Evolutionary conservation across 495 filamentous ascomycete species (phyloP).

Genomic region (Thermothielavioides terrestris): DNA sequence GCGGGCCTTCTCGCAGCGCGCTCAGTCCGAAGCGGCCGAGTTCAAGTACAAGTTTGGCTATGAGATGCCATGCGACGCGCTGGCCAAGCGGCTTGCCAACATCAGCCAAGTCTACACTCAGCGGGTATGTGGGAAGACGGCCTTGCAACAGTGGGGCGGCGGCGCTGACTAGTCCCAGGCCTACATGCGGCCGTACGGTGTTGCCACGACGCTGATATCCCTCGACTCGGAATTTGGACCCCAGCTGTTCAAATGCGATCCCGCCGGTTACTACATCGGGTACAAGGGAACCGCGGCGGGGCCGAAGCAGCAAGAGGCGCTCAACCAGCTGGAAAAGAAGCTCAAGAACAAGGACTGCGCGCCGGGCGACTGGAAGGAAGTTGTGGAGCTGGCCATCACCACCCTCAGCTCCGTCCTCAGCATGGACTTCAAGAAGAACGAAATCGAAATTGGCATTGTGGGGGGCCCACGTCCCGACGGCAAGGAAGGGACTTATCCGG

Average conservation of each 20-base stretch:
- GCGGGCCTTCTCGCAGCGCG: slow-evolving; percentile 80
- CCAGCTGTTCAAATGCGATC: slow-evolving; percentile 98
- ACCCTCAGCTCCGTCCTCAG: slow-evolving; percentile 91
- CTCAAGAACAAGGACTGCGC: slow-evolving; percentile 98
- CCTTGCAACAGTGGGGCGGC: background rate
- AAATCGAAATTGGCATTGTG: slow-evolving; percentile 95
- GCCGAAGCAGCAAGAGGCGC: slow-evolving; percentile 95
- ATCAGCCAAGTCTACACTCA: slow-evolving; percentile 99
- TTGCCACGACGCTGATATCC: slow-evolving; percentile 89
- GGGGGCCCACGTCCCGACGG: slow-evolving; percentile 73
- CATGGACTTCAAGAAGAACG: slow-evolving; percentile 98
- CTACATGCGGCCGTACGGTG: slow-evolving; percentile 95
- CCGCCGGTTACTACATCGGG: slow-evolving; percentile 92
- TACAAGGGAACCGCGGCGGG: slow-evolving; percentile 97
- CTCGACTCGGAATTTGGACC: slow-evolving; percentile 87
- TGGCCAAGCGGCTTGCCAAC: slow-evolving; percentile 94
- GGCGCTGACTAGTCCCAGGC: slow-evolving; percentile 49
- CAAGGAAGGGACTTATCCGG: slow-evolving; percentile 64
- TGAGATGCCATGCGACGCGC: slow-evolving; percentile 96
- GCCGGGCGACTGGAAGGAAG: slow-evolving; percentile 90
- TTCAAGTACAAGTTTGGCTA: slow-evolving; percentile 98
- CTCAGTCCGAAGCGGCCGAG: slow-evolving; percentile 90
- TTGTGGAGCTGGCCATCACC: slow-evolving; percentile 91
- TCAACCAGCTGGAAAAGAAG: slow-evolving; percentile 98
- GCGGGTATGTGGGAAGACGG: slow-evolving; percentile 50